Evolutionary conservation across 2,329 filamentous ascomycete genomes (phyloP).

Genomic region (Colletotrichum spinosum): DNA sequence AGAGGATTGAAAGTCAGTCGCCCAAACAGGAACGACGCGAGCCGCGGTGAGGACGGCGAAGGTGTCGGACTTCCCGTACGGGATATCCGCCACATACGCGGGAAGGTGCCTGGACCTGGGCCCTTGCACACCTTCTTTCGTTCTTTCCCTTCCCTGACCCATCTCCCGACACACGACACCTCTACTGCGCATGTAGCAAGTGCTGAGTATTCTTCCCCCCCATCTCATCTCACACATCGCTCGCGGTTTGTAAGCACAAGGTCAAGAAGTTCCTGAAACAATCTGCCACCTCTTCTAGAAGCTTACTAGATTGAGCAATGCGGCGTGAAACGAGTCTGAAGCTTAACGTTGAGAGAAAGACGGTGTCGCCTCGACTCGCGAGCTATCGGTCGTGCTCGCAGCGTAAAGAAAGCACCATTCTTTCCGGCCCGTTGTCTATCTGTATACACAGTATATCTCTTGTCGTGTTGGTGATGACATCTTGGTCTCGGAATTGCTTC

Average conservation of each 20-base stretch:
- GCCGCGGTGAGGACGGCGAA: neutral
- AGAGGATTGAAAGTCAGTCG: neutral
- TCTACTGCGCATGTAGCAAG: too few relatives aligned
- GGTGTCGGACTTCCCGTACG: constrained; percentile 1
- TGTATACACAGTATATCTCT: too few relatives aligned
- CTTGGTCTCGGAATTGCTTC: constrained; percentile 22
- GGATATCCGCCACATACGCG: constrained; percentile 1
- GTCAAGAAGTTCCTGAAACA: constrained; percentile 16
- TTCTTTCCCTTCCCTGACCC: too few relatives aligned
- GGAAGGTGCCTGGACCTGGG: too few relatives aligned
- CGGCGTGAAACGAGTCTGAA: constrained; percentile 28
- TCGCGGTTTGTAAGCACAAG: constrained; percentile 8
- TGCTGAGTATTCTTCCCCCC: neutral
- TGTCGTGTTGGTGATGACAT: too few relatives aligned
- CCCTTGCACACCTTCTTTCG: too few relatives aligned
- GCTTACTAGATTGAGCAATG: constrained; percentile 21
- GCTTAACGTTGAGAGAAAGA: neutral
- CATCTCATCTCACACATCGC: neutral
- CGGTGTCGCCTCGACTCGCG: neutral
- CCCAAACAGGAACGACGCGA: constrained; percentile 7
- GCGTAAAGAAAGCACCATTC: neutral
- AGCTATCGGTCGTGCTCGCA: neutral
- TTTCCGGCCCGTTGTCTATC: neutral
- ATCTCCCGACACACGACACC: too few relatives aligned
- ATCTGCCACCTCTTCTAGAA: constrained; percentile 31